phyloP scores from a whole-genome alignment of 2,329 filamentous ascomycete species.

The Neofusicoccum sp. region DNA sequence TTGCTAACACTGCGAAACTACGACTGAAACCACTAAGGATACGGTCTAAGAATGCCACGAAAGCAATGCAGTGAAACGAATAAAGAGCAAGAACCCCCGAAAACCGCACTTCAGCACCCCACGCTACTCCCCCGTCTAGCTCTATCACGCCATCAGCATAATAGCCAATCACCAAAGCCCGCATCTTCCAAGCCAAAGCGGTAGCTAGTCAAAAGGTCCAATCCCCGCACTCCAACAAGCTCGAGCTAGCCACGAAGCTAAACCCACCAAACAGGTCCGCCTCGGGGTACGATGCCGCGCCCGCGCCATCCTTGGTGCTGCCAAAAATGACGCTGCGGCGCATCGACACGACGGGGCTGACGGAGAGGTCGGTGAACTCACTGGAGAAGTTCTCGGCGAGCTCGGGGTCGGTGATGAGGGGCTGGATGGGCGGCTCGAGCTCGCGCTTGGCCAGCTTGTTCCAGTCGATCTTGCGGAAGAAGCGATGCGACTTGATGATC shows the following conservation, averaged over 20 bases:
- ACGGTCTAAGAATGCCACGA: neutral
- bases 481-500: constrained; percentile 87
- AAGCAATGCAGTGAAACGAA: neutral
- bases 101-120: neutral
- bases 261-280: constrained; percentile 56
- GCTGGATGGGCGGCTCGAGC: constrained; percentile 84
- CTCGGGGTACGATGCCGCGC: constrained; percentile 35
- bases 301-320: constrained; percentile 27
- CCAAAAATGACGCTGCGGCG: constrained; percentile 22
- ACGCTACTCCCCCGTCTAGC: neutral
- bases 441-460: constrained; percentile 80
- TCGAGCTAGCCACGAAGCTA: constrained; percentile 56
- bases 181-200: neutral
- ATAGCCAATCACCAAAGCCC: neutral
- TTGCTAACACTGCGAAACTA: neutral
- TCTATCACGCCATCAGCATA: neutral
- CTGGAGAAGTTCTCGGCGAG: constrained; percentile 92
- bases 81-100: neutral
- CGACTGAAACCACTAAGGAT: neutral
- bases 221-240: constrained; percentile 45
- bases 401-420: constrained; percentile 92
- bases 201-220: constrained; percentile 22
- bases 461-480: constrained; percentile 98
- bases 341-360: constrained; percentile 65
- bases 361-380: constrained; percentile 86